phyloP scores from a whole-genome alignment of 139 green algal genomes.

The Picochlorum costavermella region DNA sequence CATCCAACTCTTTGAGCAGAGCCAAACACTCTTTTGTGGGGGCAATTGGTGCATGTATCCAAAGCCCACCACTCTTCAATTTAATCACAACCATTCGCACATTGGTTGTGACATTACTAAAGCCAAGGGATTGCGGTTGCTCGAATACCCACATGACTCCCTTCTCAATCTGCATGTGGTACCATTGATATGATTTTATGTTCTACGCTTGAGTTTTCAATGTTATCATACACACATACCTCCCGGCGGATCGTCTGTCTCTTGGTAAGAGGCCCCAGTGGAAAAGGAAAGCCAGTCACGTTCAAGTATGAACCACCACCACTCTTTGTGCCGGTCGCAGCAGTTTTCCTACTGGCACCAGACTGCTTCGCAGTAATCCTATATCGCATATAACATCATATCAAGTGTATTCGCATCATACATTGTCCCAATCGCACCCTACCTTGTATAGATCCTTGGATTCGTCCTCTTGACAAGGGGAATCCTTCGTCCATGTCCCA shows the following conservation, averaged over 20 bases:
- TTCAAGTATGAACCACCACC: slow-evolving; percentile 28
- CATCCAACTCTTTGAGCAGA: slow-evolving; percentile 54
- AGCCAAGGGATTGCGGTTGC: slow-evolving; percentile 64
- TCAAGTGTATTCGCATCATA: no score
- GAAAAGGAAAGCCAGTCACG: slow-evolving; percentile 85
- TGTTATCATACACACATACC: slow-evolving; percentile 1
- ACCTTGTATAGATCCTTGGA: no score
- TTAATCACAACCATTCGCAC: slow-evolving; percentile 81
- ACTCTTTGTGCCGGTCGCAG: not conserved
- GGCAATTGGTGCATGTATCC: slow-evolving; percentile 80
- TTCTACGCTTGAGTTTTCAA: no score
- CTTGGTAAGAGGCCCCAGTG: slow-evolving; percentile 59
- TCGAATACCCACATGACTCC: slow-evolving; percentile 81
- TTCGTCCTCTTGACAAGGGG: no score
- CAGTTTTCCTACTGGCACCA: not conserved
- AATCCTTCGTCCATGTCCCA: no score
- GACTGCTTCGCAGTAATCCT: not conserved
- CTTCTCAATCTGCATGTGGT: slow-evolving; percentile 42
- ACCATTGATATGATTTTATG: no score
- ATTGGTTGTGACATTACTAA: slow-evolving; percentile 68
- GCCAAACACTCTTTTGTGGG: slow-evolving; percentile 53
- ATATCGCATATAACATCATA: not conserved
- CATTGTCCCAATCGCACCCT: no score
- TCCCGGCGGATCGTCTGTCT: slow-evolving; percentile 33
- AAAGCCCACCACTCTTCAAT: slow-evolving; percentile 64